Evolutionary conservation across 441 rosid species (phyloP), one percentile per base, ranked within the genome.

Genomic region (Melastoma candidum): DNA sequence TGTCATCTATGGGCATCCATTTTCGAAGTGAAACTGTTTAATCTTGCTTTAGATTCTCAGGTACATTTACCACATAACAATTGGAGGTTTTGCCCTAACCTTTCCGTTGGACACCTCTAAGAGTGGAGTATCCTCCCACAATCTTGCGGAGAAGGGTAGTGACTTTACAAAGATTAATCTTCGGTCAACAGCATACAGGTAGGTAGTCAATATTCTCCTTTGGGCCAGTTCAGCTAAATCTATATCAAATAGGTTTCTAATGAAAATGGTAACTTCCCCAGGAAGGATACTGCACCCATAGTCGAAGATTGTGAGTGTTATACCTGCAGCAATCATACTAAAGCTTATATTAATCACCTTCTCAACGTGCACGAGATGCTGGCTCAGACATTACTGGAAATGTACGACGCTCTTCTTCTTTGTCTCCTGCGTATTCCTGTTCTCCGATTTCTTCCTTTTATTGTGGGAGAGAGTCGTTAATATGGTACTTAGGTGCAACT

Each of bases 361-460:
- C 95, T 85, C 65, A 80, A 74, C 12, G 90, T 80, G 13, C 84
- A 85, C 1, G 95, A 85, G 68, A 82, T 85, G 95, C 66, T 85
- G 59, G 85, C 90, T 0, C 87, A 85, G 72, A 82, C 65, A 71
- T 74, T 85, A 56, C 75, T 85, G 7, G 95, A 85, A 77, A 76
- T 85, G 94, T 85, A 79, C 0, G 54, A 12, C 9, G 48, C 54
- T 65, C 45, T 25, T 48, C 45, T 25, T 48, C 57, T 1, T 22
- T 2, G 14, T 46, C 6, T 2, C 41, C 4, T 26, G 12, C 11
- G 17, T 51, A 7, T 2, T 17, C 26, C 39, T 12, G 1, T 47
- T 39, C 13, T 14, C 24, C 36, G 0, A 46, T 55, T 8, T 17
- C 24, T 4, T 8, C 12, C 44, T 4, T 49, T 57, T n/a, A 47